Conservation (phyloP, 2,329 filamentous ascomycete species). For the Aspergillus tamarii region DNA sequence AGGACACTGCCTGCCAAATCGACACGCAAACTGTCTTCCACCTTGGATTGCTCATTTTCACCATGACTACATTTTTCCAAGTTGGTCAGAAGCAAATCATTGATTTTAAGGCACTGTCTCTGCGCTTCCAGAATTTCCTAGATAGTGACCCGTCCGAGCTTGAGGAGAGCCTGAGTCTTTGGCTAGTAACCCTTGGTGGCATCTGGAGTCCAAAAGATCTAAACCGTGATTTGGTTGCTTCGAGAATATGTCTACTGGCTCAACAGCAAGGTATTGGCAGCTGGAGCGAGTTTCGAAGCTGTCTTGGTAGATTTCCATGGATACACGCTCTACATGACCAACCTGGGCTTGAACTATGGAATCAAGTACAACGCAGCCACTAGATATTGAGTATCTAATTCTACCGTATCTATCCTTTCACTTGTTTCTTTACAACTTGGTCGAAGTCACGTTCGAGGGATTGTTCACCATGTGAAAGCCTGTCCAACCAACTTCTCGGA, state of each 20-base stretch:
- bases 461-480: slow-evolving; percentile 8
- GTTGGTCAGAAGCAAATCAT: slow-evolving; percentile 6
- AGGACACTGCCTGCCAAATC: not conserved
- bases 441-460: not conserved
- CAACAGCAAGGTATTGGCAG: slow-evolving; percentile 1
- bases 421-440: not conserved
- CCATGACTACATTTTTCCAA: slow-evolving; percentile 11
- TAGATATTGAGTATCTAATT: not conserved
- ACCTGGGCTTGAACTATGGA: not conserved
- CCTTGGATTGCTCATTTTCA: slow-evolving; percentile 10
- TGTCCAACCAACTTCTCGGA: slow-evolving; percentile 49
- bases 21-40: slow-evolving; percentile 5
- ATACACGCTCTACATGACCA: slow-evolving; percentile 5
- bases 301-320: slow-evolving; percentile 1
- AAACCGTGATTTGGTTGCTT: not conserved
- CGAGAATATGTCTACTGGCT: not conserved
- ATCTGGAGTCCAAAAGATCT: slow-evolving; percentile 1
- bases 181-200: not conserved
- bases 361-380: not conserved
- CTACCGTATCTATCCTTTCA: not conserved
- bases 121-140: slow-evolving; percentile 1
- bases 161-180: not conserved
- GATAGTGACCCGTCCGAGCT: not conserved
- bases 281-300: not conserved
- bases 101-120: not conserved